These are phyloP conservation scores for Moricandia arvensis DNA, from an alignment of 345 rosid genomes.

Conservation along the genomic window DNA sequence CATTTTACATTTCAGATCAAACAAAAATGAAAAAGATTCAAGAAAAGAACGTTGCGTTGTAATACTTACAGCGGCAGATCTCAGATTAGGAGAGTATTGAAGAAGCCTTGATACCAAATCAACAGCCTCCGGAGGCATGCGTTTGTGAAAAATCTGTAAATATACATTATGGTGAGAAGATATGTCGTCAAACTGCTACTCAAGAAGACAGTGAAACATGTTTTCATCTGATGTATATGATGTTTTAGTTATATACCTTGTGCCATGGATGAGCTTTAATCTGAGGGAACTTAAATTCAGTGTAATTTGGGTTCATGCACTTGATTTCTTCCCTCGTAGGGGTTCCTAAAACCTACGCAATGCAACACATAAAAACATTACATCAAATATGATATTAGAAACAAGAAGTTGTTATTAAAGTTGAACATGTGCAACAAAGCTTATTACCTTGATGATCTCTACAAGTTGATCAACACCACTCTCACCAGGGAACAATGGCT, in stretches of 20 bases:
- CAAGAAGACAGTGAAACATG: neutral
- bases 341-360: constrained; percentile 79
- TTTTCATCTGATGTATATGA: neutral
- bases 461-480: constrained; percentile 98
- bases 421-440: constrained; percentile 9
- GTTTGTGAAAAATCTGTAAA: constrained; percentile 81
- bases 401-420: neutral
- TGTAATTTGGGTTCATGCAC: constrained; percentile 98
- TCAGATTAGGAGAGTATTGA: constrained; percentile 91
- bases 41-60: neutral
- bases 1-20: neutral
- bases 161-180: neutral
- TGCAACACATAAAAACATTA: neutral
- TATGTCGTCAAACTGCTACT: neutral
- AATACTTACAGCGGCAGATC: constrained; percentile 78
- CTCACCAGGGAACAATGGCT: constrained; percentile 97
- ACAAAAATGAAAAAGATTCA: neutral
- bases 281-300: constrained; percentile 95
- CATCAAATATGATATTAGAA: neutral
- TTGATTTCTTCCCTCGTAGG: constrained; percentile 98
- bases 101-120: constrained; percentile 93
- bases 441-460: constrained; percentile 87
- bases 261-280: constrained; percentile 99
- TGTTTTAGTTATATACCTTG: constrained; percentile 54
- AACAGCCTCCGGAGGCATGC: constrained; percentile 97